phyloP scores from a whole-genome alignment of 306 rosid species.

The Gynostemma pentaphyllum region DNA sequence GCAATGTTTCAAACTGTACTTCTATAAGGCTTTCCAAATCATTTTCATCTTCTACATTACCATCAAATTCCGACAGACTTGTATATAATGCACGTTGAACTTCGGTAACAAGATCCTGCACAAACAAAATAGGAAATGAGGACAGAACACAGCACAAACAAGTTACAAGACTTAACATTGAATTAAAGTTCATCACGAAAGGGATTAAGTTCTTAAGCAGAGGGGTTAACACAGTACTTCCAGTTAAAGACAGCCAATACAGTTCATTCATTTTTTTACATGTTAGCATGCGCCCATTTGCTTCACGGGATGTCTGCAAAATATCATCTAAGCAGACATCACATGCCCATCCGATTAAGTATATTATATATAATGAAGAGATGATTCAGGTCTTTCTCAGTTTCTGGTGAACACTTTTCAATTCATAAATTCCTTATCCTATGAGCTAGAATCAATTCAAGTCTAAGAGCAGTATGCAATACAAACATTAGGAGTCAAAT shows the following conservation, averaged over 20 bases:
- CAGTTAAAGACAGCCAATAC: too few relatives aligned
- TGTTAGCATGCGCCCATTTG: too few relatives aligned
- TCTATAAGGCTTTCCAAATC: conserved; percentile 63
- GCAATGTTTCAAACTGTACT: conserved; percentile 59
- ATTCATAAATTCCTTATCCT: neutral
- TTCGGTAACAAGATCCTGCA: conserved; percentile 51
- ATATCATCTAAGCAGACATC: too few relatives aligned
- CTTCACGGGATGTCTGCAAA: too few relatives aligned
- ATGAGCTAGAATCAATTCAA: neutral
- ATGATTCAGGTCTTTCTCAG: neutral
- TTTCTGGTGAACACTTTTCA: neutral
- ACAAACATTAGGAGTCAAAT: neutral
- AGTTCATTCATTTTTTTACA: too few relatives aligned
- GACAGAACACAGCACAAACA: too few relatives aligned
- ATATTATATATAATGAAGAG: too few relatives aligned
- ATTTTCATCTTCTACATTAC: conserved; percentile 30
- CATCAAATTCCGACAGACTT: conserved; percentile 19
- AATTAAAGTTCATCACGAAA: too few relatives aligned
- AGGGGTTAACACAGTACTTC: too few relatives aligned
- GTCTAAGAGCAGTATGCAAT: neutral
- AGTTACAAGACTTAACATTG: too few relatives aligned
- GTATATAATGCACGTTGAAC: conserved; percentile 50
- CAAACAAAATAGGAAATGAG: neutral
- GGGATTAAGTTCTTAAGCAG: too few relatives aligned
- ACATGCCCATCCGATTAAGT: too few relatives aligned